A percentile compares a stretch with the other conserved stretches of the same genome.
Evolutionary conservation across 345 rosid species (phyloP).

Genomic region (Reutealis trisperma): DNA sequence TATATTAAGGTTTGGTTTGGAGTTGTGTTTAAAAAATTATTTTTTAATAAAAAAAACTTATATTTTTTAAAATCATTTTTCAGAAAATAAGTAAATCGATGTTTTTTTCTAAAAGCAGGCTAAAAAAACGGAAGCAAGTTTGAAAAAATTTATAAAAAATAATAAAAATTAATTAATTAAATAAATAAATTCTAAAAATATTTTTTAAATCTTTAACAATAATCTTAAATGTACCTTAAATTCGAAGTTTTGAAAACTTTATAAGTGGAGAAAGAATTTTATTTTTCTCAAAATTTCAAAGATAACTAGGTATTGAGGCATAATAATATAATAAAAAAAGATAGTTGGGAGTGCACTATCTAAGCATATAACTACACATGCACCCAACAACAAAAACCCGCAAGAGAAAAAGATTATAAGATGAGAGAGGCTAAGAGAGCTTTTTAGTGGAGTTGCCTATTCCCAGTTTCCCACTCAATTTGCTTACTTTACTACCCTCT

Average conservation of each 20-base stretch:
- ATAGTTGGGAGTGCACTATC: neutral
- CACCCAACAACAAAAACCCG: neutral
- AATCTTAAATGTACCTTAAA: neutral
- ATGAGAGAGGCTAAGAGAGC: neutral
- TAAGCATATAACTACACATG: neutral
- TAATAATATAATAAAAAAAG: neutral
- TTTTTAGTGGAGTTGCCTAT: conserved; percentile 42
- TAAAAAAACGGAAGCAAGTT: too few relatives aligned
- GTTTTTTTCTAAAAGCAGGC: too few relatives aligned
- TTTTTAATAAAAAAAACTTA: too few relatives aligned
- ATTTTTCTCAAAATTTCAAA: conserved; percentile 10
- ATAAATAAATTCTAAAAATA: too few relatives aligned
- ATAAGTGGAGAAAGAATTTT: conserved; percentile 24
- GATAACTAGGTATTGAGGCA: conserved; percentile 12
- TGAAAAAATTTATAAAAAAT: too few relatives aligned
- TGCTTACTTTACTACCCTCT: conserved; percentile 22
- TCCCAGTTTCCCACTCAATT: conserved; percentile 29
- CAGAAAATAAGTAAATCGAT: too few relatives aligned
- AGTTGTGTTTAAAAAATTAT: too few relatives aligned
- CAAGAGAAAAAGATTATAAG: neutral
- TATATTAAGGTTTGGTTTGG: too few relatives aligned
- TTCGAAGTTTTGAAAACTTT: conserved; percentile 22
- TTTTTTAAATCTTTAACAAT: too few relatives aligned
- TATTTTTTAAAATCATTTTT: too few relatives aligned
- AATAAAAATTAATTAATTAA: too few relatives aligned